Evolutionary conservation across 805 yeast species (phyloP).

Genomic region (Jamesozyma lodderae): DNA sequence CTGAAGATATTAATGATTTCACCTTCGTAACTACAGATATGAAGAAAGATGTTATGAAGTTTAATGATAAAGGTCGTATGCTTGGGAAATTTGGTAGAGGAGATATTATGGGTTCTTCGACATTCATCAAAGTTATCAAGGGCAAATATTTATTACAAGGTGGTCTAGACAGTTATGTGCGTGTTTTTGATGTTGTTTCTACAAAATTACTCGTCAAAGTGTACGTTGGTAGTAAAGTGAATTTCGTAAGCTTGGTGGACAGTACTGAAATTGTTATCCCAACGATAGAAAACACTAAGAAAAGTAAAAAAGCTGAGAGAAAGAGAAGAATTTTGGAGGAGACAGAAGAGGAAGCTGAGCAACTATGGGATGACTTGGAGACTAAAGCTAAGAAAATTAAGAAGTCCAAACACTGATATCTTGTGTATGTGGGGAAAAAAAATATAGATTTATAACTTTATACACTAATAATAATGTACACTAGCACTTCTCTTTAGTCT

Average conservation of each 20-base stretch:
- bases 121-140: constrained; percentile 16
- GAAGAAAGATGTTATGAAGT: constrained; percentile 53
- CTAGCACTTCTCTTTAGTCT: too few species aligned
- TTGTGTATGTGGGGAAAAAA: too few species aligned
- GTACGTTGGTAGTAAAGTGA: constrained; percentile 63
- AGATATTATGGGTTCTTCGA: constrained; percentile 52
- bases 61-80: constrained; percentile 43
- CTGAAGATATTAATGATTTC: constrained; percentile 18
- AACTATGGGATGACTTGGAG: constrained; percentile 26
- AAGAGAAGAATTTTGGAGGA: constrained; percentile 30
- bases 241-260: constrained; percentile 17
- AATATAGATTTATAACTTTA: too few species aligned
- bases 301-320: constrained; percentile 31
- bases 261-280: constrained; percentile 33
- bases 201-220: constrained; percentile 59
- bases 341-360: constrained; percentile 30
- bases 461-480: not conserved
- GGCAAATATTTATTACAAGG: constrained; percentile 56
- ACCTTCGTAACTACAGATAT: constrained; percentile 65
- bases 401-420: not conserved
- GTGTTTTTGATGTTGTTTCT: constrained; percentile 58
- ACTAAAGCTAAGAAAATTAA: constrained; percentile 10
- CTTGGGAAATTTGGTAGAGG: constrained; percentile 71
- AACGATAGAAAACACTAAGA: constrained; percentile 12
- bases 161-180: constrained; percentile 78